phyloP scores from a whole-genome alignment of 1,139 yeast species.

The Debaryomyces robertsiae region DNA sequence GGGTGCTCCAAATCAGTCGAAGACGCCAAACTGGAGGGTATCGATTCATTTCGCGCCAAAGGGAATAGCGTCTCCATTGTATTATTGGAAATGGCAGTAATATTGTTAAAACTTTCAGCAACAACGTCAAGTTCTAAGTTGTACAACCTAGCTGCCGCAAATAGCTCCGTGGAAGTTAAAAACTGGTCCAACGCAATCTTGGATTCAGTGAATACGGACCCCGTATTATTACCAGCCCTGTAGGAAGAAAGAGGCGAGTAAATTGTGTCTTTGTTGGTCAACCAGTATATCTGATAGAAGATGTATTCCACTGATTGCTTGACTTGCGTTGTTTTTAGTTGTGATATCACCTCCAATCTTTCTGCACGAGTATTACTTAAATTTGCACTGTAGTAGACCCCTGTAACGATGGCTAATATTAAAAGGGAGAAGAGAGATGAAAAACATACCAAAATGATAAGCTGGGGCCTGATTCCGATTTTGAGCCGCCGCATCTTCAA shows the following conservation, averaged over 20 bases:
- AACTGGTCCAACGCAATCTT: constrained; percentile 56
- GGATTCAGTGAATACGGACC: constrained; percentile 44
- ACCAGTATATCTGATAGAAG: constrained; percentile 70
- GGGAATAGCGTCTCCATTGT: constrained; percentile 54
- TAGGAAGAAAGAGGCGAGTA: constrained; percentile 61
- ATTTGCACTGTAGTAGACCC: constrained; percentile 71
- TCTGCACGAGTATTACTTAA: constrained; percentile 67
- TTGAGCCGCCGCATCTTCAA: constrained; percentile 43
- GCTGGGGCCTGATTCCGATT: constrained; percentile 66
- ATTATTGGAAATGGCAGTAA: constrained; percentile 29
- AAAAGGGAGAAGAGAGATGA: constrained; percentile 77
- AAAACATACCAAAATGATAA: constrained; percentile 74
- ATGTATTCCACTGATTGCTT: constrained; percentile 64
- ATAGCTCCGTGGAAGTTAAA: constrained; percentile 60
- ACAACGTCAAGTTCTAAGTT: constrained; percentile 50
- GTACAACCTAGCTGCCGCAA: constrained; percentile 70
- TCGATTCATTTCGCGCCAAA: constrained; percentile 42
- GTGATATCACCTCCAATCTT: constrained; percentile 74
- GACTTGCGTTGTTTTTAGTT: constrained; percentile 77
- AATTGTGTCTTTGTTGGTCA: constrained; percentile 63
- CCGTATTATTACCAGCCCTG: constrained; percentile 69
- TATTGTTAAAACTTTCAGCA: constrained; percentile 36
- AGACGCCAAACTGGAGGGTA: constrained; percentile 37
- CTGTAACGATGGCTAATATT: constrained; percentile 76
- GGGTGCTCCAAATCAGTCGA: constrained; percentile 24